A percentile compares a stretch with the other conserved stretches of the same genome.
phyloP scores from a whole-genome alignment of 2,329 filamentous ascomycete genomes.

The Pseudopyricularia cyperi region DNA sequence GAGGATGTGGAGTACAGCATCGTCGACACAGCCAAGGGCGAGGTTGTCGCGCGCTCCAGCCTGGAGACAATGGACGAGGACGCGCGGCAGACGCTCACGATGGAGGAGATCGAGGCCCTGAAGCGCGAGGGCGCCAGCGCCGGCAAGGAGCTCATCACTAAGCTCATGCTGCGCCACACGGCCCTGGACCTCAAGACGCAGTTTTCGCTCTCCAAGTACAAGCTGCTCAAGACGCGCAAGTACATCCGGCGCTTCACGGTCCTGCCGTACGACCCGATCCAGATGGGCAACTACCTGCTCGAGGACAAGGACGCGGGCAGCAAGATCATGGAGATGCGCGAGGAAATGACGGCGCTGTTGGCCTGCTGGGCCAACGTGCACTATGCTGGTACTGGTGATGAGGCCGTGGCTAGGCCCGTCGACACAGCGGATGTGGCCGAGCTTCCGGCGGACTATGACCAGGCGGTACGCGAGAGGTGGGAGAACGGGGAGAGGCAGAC shows the following conservation, averaged over 20 bases:
- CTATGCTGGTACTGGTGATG: conserved; percentile 32
- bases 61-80: conserved; percentile 47
- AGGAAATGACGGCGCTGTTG: conserved; percentile 70
- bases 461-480: neutral
- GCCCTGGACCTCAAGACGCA: conserved; percentile 87
- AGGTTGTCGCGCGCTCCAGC: conserved; percentile 41
- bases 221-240: conserved; percentile 84
- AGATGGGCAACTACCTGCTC: conserved; percentile 64
- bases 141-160: conserved; percentile 84
- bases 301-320: conserved; percentile 60
- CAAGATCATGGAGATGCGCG: conserved; percentile 74
- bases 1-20: conserved; percentile 32
- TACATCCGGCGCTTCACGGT: conserved; percentile 82
- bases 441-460: neutral
- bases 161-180: conserved; percentile 78
- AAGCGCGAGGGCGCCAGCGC: conserved; percentile 63
- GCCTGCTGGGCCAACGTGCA: conserved; percentile 88
- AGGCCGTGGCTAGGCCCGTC: neutral
- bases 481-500: neutral
- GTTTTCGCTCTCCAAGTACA: conserved; percentile 92
- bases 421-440: conserved; percentile 8
- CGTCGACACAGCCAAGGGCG: conserved; percentile 27
- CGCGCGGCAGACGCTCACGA: conserved; percentile 62
- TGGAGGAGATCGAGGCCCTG: conserved; percentile 62
- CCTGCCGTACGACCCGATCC: conserved; percentile 67